Conservation (phyloP, 2,329 filamentous ascomycete genomes). For the Coleophoma eucalyptorum region DNA sequence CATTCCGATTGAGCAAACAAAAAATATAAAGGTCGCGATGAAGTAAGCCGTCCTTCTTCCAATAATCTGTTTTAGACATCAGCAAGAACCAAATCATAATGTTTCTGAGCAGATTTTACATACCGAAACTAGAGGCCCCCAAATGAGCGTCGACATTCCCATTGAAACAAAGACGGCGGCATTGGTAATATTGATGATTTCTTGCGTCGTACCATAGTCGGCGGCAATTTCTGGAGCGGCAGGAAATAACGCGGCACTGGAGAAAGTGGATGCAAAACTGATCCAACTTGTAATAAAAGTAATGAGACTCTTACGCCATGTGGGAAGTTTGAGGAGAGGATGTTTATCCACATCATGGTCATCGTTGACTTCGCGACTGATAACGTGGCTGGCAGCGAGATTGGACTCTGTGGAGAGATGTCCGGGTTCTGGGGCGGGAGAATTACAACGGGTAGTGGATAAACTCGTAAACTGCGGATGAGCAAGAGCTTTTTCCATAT, state of each 20-base stretch:
- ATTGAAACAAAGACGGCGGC: conserved; percentile 9
- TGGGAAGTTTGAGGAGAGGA: conserved; percentile 8
- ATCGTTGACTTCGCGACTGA: too few relatives aligned
- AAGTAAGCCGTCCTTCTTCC: conserved; percentile 9
- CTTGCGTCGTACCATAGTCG: conserved; percentile 30
- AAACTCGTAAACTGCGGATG: too few relatives aligned
- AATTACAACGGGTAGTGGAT: too few relatives aligned
- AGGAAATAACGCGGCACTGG: conserved; percentile 35
- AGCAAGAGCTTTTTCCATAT: too few relatives aligned
- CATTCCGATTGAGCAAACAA: conserved; percentile 6
- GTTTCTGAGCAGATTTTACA: background rate
- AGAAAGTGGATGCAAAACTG: conserved; percentile 35
- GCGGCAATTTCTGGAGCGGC: conserved; percentile 34
- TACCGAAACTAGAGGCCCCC: conserved; percentile 6
- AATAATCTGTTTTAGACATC: background rate
- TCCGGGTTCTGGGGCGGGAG: too few relatives aligned
- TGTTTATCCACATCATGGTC: too few relatives aligned
- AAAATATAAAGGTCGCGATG: conserved; percentile 7
- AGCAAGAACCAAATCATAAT: too few relatives aligned
- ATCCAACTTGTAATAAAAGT: conserved; percentile 37
- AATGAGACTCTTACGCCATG: conserved; percentile 35
- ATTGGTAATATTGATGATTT: conserved; percentile 18
- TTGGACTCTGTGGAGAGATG: too few relatives aligned
- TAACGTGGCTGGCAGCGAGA: too few relatives aligned
- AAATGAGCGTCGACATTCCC: conserved; percentile 9